Conservation (phyloP, 495 filamentous ascomycete species). For the Haplographium delicatum region DNA sequence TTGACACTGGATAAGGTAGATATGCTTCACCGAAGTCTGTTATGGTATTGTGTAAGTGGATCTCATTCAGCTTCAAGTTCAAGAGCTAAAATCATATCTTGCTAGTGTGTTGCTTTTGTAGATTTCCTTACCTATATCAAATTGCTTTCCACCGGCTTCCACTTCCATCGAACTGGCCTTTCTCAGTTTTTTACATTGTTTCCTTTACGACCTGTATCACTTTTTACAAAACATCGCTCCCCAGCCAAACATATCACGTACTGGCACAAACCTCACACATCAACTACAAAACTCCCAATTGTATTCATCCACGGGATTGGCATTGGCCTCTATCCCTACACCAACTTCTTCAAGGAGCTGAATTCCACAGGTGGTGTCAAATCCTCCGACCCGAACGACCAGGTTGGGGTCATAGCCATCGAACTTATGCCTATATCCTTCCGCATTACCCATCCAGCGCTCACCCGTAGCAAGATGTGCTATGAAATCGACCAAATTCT, state of each 20-base stretch:
- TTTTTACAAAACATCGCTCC: slow-evolving; percentile 34
- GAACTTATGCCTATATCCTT: slow-evolving; percentile 60
- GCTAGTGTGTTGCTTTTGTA: slow-evolving; percentile 33
- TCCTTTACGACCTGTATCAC: slow-evolving; percentile 46
- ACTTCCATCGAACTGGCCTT: slow-evolving; percentile 32
- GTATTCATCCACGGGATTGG: slow-evolving; percentile 70
- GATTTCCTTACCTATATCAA: slow-evolving; percentile 44
- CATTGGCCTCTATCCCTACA: slow-evolving; percentile 60
- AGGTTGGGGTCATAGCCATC: slow-evolving; percentile 58
- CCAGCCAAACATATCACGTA: slow-evolving; percentile 51
- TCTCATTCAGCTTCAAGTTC: slow-evolving; percentile 9
- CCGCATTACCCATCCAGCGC: slow-evolving; percentile 48
- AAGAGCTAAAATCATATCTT: background rate
- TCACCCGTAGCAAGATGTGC: slow-evolving; percentile 42
- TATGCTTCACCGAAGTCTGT: slow-evolving; percentile 53
- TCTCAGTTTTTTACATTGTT: slow-evolving; percentile 37
- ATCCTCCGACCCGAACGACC: slow-evolving; percentile 28
- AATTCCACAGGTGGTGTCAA: slow-evolving; percentile 29
- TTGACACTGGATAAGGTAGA: slow-evolving; percentile 60
- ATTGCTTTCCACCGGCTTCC: slow-evolving; percentile 35
- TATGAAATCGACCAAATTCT: slow-evolving; percentile 44
- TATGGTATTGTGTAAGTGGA: slow-evolving; percentile 55
- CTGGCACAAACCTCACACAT: slow-evolving; percentile 59
- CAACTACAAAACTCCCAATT: slow-evolving; percentile 46
- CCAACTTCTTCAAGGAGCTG: slow-evolving; percentile 47